A percentile compares a stretch with the other conserved stretches of the same genome.
phyloP scores from a whole-genome alignment of 176 grass and related monocot species.

The Eragrostis nindensis region DNA sequence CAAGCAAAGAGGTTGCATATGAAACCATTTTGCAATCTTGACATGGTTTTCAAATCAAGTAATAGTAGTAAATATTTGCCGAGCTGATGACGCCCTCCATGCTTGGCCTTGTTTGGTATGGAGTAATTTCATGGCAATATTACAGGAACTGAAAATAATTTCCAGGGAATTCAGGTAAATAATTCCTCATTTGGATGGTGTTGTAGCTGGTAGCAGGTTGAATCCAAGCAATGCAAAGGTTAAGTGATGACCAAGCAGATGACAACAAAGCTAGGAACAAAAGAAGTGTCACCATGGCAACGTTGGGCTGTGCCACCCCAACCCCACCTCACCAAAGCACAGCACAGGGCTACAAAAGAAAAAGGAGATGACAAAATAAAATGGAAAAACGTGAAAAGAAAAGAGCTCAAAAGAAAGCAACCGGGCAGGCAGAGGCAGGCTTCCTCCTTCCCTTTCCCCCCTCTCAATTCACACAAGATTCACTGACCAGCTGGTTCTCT shows the following conservation, averaged over 20 bases:
- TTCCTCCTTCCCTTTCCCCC: slow-evolving; percentile 37
- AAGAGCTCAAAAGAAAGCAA: slow-evolving; percentile 59
- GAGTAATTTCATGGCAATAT: background rate
- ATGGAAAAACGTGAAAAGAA: slow-evolving; percentile 12
- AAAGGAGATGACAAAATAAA: slow-evolving; percentile 16
- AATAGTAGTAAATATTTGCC: background rate
- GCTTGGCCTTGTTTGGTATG: background rate
- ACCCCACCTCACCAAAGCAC: too few species aligned
- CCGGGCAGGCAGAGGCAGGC: slow-evolving; percentile 37
- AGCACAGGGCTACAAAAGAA: slow-evolving; percentile 31
- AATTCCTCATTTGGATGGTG: background rate
- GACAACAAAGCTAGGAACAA: slow-evolving; percentile 46
- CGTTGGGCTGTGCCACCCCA: slow-evolving; percentile 12
- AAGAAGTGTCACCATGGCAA: slow-evolving; percentile 37
- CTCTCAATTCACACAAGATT: slow-evolving; percentile 58
- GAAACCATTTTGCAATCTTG: slow-evolving; percentile 6
- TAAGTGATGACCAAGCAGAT: slow-evolving; percentile 31
- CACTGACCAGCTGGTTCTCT: slow-evolving; percentile 49
- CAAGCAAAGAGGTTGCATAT: background rate
- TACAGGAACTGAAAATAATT: background rate
- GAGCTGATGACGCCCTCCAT: background rate
- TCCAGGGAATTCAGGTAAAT: background rate
- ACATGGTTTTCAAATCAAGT: background rate
- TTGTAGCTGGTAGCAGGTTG: slow-evolving; percentile 2
- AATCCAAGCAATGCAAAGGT: background rate